A percentile compares a stretch with the other conserved stretches of the same genome.
Conservation (phyloP, 1,284 basidiomycete genomes). For the Apiotrichum mycotoxinovorans region DNA sequence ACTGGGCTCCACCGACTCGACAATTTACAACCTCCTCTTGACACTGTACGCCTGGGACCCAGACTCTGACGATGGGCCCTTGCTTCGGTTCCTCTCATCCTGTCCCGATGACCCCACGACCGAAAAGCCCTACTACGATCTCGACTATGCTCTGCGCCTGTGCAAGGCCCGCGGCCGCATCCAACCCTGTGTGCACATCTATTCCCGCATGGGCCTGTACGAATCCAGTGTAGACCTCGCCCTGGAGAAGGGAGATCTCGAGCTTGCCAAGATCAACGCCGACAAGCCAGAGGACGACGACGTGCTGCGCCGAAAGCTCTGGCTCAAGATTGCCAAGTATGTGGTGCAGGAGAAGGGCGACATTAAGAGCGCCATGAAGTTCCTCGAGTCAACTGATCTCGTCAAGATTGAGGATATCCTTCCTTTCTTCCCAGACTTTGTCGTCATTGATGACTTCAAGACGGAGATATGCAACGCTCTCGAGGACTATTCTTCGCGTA, state of each 20-base stretch:
- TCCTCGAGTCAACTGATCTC: slow-evolving; percentile 87
- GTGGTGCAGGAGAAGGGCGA: slow-evolving; percentile 97
- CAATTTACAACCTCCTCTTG: slow-evolving; percentile 89
- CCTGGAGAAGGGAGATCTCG: slow-evolving; percentile 85
- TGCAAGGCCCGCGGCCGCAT: slow-evolving; percentile 78
- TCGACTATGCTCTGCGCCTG: slow-evolving; percentile 90
- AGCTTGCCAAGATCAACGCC: slow-evolving; percentile 87
- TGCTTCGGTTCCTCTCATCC: slow-evolving; percentile 80
- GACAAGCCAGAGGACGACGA: slow-evolving; percentile 89
- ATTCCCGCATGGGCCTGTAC: slow-evolving; percentile 95
- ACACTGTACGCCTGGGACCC: slow-evolving; percentile 69
- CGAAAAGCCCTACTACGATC: slow-evolving; percentile 86
- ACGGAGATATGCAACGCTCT: slow-evolving; percentile 95
- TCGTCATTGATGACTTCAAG: slow-evolving; percentile 99
- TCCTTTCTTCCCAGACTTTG: slow-evolving; percentile 99
- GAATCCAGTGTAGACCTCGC: slow-evolving; percentile 96
- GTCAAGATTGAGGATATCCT: slow-evolving; percentile 98
- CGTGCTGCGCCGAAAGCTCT: slow-evolving; percentile 83
- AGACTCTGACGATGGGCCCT: slow-evolving; percentile 65
- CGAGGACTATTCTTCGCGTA: slow-evolving; percentile 88
- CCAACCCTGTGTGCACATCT: slow-evolving; percentile 93
- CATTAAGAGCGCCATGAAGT: slow-evolving; percentile 95
- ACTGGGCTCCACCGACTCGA: slow-evolving; percentile 69
- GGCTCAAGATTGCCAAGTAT: slow-evolving; percentile 95
- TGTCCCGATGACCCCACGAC: slow-evolving; percentile 79